Percentiles rank a stretch among this genome's conserved stretches.
Conservation (phyloP, 2,329 filamentous ascomycete genomes). For the Cadophora sp. region DNA sequence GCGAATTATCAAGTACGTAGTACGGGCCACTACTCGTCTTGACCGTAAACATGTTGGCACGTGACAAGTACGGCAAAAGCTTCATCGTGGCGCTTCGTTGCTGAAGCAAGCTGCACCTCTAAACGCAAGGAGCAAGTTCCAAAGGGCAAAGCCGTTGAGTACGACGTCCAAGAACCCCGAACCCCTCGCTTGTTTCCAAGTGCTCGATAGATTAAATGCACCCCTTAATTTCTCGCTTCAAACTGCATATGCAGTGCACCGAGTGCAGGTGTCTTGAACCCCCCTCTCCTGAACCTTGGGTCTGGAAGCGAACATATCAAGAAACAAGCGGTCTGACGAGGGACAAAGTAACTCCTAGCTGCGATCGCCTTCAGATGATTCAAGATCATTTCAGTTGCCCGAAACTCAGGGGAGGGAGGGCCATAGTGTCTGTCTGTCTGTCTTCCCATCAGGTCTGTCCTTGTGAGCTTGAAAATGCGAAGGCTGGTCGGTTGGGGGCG, state of each 20-base stretch:
- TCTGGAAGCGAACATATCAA: constrained; percentile 4
- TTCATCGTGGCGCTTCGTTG: too few relatives aligned
- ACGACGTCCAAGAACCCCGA: background rate
- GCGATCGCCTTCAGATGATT: background rate
- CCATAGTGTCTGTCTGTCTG: too few relatives aligned
- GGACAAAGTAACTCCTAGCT: background rate
- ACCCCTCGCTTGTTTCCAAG: background rate
- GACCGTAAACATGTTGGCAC: too few relatives aligned
- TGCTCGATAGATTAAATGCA: constrained; percentile 12
- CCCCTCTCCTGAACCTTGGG: constrained; percentile 10
- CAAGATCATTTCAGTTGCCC: background rate
- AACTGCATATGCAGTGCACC: constrained; percentile 13
- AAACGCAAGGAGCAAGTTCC: background rate
- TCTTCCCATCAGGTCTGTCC: background rate
- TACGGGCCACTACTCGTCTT: background rate
- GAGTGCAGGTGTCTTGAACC: constrained; percentile 7
- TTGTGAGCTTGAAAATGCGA: background rate
- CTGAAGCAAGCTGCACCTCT: background rate
- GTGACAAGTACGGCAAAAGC: too few relatives aligned
- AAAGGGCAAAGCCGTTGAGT: background rate
- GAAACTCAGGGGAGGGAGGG: too few relatives aligned
- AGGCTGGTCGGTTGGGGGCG: background rate
- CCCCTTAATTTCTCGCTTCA: constrained; percentile 15
- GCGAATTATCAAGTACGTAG: too few relatives aligned
- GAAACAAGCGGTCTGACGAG: constrained; percentile 14